A percentile compares a stretch with the other conserved stretches of the same genome.
phyloP scores from a whole-genome alignment of 805 yeast genomes.

The Lipomyces anomalus region DNA sequence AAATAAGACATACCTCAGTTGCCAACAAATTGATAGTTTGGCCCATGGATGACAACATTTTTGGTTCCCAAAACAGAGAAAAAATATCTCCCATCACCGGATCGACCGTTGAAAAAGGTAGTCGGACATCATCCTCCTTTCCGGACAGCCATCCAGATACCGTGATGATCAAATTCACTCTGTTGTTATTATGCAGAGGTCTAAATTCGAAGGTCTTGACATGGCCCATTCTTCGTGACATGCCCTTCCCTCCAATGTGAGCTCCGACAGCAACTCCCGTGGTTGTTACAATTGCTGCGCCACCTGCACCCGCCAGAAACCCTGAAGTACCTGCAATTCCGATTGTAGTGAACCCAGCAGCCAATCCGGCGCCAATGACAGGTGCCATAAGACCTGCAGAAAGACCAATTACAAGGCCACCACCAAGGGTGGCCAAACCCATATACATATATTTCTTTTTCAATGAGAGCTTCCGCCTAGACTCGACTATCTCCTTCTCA shows the following conservation, averaged over 20 bases:
- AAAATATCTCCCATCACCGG: conserved; percentile 97
- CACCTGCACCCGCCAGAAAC: conserved; percentile 93
- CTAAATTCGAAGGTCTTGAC: conserved; percentile 90
- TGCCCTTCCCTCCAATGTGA: conserved; percentile 77
- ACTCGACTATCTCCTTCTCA: conserved; percentile 55
- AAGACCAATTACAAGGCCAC: conserved; percentile 86
- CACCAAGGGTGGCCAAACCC: conserved; percentile 94
- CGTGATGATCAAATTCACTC: conserved; percentile 80
- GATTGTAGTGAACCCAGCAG: conserved; percentile 91
- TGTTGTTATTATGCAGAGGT: conserved; percentile 84
- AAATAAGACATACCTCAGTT: too few species aligned
- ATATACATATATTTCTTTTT: conserved; percentile 73
- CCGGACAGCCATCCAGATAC: conserved; percentile 98
- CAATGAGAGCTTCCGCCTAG: conserved; percentile 60
- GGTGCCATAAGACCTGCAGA: conserved; percentile 97
- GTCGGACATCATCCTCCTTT: conserved; percentile 86
- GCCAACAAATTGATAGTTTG: conserved; percentile 92
- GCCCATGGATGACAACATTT: conserved; percentile 91
- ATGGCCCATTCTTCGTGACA: conserved; percentile 80
- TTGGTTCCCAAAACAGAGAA: conserved; percentile 96
- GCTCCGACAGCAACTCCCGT: conserved; percentile 92
- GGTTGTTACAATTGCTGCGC: conserved; percentile 88
- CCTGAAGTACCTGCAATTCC: conserved; percentile 93
- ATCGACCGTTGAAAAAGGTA: conserved; percentile 94
- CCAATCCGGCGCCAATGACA: conserved; percentile 96